These are phyloP conservation scores for Xylaria sp. DNA, from an alignment of 2,329 filamentous ascomycete species.

Conservation along the genomic window DNA sequence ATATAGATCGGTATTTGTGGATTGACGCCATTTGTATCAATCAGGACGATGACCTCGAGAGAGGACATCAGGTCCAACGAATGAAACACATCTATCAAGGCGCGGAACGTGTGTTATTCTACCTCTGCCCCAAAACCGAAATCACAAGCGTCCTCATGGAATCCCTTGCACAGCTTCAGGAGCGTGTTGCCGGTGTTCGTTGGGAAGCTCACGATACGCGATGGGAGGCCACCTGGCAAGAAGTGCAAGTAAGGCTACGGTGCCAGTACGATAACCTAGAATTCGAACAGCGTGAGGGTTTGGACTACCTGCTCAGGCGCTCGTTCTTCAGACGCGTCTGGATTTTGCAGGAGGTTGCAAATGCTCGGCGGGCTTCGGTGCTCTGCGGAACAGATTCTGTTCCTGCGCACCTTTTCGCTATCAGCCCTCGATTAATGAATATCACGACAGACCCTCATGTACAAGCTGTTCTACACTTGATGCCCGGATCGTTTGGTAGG, in stretches of 20 bases:
- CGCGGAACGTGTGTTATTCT: neutral
- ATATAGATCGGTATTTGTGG: slow-evolving; percentile 13
- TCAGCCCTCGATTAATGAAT: neutral
- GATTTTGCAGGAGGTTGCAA: slow-evolving; percentile 5
- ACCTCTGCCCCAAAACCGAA: neutral
- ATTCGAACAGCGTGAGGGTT: neutral
- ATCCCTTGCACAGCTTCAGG: neutral
- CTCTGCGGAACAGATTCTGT: neutral
- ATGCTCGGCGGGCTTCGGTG: neutral
- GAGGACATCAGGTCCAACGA: neutral
- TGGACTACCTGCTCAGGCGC: neutral
- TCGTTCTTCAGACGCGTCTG: neutral
- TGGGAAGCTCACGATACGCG: neutral
- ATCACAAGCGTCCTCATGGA: neutral
- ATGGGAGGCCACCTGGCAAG: neutral
- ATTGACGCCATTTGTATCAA: slow-evolving; percentile 4
- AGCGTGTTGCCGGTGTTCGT: neutral
- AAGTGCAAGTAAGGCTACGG: neutral
- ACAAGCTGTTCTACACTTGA: neutral
- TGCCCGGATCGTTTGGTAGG: neutral
- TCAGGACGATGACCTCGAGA: slow-evolving; percentile 32
- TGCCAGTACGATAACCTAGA: neutral
- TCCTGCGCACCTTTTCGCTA: neutral
- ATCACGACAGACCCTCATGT: neutral
- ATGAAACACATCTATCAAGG: neutral